These are phyloP conservation scores for Fusarium musae DNA, from an alignment of 2,329 filamentous ascomycete genomes.

Conservation along the genomic window DNA sequence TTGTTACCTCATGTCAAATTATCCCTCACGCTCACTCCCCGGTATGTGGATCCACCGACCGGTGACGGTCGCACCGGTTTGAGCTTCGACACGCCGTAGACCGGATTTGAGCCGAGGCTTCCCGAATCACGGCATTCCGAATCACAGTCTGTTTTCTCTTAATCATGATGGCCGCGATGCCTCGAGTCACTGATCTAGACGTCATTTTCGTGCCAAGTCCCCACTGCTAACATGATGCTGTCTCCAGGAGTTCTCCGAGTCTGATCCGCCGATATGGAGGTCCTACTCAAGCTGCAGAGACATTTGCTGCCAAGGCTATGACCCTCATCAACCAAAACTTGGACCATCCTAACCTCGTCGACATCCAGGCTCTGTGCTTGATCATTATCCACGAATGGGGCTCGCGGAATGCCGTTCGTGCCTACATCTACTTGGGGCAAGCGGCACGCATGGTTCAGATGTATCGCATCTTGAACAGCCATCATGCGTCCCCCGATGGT, in stretches of 20 bases:
- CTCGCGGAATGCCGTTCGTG: constrained; percentile 68
- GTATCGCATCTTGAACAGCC: constrained; percentile 68
- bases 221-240: constrained; percentile 20
- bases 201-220: neutral
- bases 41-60: constrained; percentile 42
- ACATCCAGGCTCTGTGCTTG: constrained; percentile 70
- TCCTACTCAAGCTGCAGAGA: constrained; percentile 66
- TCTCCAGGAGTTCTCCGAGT: constrained; percentile 62
- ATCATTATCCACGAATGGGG: constrained; percentile 73
- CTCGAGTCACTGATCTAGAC: neutral
- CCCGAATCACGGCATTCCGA: constrained; percentile 18
- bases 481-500: constrained; percentile 61
- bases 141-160: constrained; percentile 3
- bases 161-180: neutral
- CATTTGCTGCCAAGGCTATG: constrained; percentile 68
- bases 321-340: constrained; percentile 67
- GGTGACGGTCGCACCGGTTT: constrained; percentile 37
- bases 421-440: constrained; percentile 71
- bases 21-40: constrained; percentile 35
- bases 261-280: constrained; percentile 69
- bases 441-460: constrained; percentile 73
- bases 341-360: constrained; percentile 68
- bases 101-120: constrained; percentile 41
- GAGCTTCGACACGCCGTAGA: constrained; percentile 16
- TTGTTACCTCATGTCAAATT: neutral